phyloP scores from a whole-genome alignment of 805 yeast species.

The Nakazawaea wyomingensis region DNA sequence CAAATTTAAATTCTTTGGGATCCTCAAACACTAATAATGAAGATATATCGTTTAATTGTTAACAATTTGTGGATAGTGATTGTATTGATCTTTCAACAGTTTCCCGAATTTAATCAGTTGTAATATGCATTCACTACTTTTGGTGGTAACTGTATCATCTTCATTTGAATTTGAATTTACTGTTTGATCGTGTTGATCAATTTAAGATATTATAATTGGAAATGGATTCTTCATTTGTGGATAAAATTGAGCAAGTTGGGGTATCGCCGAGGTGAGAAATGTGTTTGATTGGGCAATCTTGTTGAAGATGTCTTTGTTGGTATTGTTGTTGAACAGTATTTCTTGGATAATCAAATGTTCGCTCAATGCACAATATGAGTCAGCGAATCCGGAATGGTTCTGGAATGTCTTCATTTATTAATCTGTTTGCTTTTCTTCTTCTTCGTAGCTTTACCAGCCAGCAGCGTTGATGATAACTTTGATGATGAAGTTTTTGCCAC shows the following conservation, averaged over 20 bases:
- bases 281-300: conserved; percentile 39
- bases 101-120: conserved; percentile 37
- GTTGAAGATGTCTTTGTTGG: conserved; percentile 28
- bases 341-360: conserved; percentile 36
- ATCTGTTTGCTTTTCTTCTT: conserved; percentile 7
- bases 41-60: conserved; percentile 40
- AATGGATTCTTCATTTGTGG: conserved; percentile 24
- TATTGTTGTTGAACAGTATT: conserved; percentile 11
- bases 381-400: conserved; percentile 49
- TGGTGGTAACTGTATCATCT: background rate
- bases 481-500: background rate
- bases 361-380: conserved; percentile 47
- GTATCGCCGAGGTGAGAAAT: conserved; percentile 31
- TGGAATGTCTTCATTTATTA: conserved; percentile 20
- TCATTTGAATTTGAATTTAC: conserved; percentile 13
- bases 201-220: conserved; percentile 38
- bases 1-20: conserved; percentile 33
- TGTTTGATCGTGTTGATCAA: conserved; percentile 34
- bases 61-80: conserved; percentile 27
- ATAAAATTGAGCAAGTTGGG: conserved; percentile 32
- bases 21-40: conserved; percentile 48
- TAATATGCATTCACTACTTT: conserved; percentile 17
- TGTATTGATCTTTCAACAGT: conserved; percentile 27
- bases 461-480: conserved; percentile 3
- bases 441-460: background rate